These are phyloP conservation scores for Diplogelasinospora grovesii DNA, from an alignment of 495 filamentous ascomycete genomes.

Conservation along the genomic window DNA sequence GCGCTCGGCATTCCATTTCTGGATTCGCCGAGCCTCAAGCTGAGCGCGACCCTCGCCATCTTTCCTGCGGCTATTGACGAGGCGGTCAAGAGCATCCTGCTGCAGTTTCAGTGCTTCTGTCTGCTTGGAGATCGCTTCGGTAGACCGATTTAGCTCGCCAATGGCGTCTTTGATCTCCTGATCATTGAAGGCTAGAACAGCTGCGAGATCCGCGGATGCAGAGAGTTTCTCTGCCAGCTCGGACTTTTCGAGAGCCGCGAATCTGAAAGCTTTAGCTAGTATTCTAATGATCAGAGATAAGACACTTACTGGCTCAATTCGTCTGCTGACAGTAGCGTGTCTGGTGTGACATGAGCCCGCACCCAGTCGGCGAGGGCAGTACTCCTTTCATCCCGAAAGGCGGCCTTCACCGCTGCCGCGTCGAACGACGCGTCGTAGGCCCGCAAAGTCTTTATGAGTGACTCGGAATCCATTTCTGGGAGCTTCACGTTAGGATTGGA, in stretches of 20 bases:
- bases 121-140: conserved; percentile 39
- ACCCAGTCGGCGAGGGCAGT: conserved; percentile 33
- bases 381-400: conserved; percentile 11
- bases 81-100: conserved; percentile 34
- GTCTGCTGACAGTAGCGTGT: conserved; percentile 37
- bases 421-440: conserved; percentile 24
- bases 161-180: conserved; percentile 37
- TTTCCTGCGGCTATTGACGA: conserved; percentile 24
- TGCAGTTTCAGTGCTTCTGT: conserved; percentile 36
- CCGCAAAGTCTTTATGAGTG: conserved; percentile 17
- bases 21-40: conserved; percentile 21
- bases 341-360: conserved; percentile 30
- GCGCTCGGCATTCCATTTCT: conserved; percentile 27
- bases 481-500: too few relatives aligned
- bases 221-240: conserved; percentile 31
- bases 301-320: conserved; percentile 34
- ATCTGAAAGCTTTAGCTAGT: conserved; percentile 24
- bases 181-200: conserved; percentile 28
- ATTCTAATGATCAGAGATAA: not conserved
- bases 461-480: conserved; percentile 21
- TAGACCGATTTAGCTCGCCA: conserved; percentile 39
- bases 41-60: conserved; percentile 20
- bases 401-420: conserved; percentile 23
- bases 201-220: conserved; percentile 26
- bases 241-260: conserved; percentile 27